A percentile compares a stretch with the other conserved stretches of the same genome.
phyloP scores from a whole-genome alignment of 768 basidiomycete species.

The Cubamyces sp. region DNA sequence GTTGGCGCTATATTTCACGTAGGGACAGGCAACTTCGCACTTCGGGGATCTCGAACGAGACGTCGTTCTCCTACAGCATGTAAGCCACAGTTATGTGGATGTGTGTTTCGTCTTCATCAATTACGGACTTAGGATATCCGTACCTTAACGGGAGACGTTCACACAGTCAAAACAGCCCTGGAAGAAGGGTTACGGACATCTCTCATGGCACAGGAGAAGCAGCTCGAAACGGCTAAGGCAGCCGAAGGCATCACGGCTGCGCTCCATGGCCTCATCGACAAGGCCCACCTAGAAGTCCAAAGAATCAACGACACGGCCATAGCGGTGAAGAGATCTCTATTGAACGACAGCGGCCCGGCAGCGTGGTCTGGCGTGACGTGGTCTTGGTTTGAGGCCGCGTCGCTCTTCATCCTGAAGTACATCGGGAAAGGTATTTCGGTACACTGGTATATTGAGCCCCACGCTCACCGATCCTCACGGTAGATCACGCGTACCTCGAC shows the following conservation, averaged over 20 bases:
- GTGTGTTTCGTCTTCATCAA: background rate
- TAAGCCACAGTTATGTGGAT: background rate
- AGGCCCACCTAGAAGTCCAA: conserved; percentile 47
- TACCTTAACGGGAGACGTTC: conserved; percentile 7
- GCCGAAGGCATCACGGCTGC: conserved; percentile 41
- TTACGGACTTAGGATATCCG: conserved; percentile 1
- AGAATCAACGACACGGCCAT: conserved; percentile 51
- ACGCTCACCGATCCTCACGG: conserved; percentile 24
- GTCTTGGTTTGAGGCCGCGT: conserved; percentile 21
- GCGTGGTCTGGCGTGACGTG: background rate
- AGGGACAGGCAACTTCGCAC: conserved; percentile 1
- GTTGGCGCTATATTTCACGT: too few species aligned
- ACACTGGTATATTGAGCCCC: conserved; percentile 1
- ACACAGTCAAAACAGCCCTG: conserved; percentile 35
- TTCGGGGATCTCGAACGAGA: background rate
- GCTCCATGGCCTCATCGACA: conserved; percentile 43
- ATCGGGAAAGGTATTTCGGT: conserved; percentile 26
- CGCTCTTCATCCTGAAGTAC: conserved; percentile 21
- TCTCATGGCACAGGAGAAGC: conserved; percentile 38
- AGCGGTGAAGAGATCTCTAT: conserved; percentile 39
- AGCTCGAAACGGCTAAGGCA: conserved; percentile 41
- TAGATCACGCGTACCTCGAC: conserved; percentile 36
- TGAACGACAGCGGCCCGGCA: background rate
- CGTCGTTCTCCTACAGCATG: background rate
- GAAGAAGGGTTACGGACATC: conserved; percentile 39